Conservation (phyloP, 2,329 filamentous ascomycete species). For the Cladosporium sp. region DNA sequence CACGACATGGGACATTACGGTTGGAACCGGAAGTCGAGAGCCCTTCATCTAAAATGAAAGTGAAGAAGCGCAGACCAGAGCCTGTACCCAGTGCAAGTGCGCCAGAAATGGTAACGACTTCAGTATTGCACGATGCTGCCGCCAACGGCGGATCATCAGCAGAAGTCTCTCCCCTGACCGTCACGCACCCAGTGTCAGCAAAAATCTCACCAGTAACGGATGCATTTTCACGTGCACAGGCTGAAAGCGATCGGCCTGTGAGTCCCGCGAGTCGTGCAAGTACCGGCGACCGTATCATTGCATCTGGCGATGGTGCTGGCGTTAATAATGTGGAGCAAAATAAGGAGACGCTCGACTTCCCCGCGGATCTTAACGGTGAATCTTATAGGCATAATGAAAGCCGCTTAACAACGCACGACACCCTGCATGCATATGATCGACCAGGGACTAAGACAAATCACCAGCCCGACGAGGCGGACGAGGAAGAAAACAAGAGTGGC, state of each 20-base stretch:
- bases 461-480: slow-evolving; percentile 30
- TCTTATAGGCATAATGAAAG: slow-evolving; percentile 23
- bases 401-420: slow-evolving; percentile 16
- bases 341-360: slow-evolving; percentile 24
- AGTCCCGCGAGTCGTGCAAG: slow-evolving; percentile 25
- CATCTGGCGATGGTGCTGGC: slow-evolving; percentile 13
- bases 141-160: slow-evolving; percentile 44
- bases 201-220: slow-evolving; percentile 10
- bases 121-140: slow-evolving; percentile 33
- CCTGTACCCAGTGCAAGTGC: slow-evolving; percentile 5
- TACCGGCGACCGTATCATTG: slow-evolving; percentile 29
- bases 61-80: slow-evolving; percentile 27
- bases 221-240: neutral
- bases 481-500: slow-evolving; percentile 16
- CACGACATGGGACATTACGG: slow-evolving; percentile 24
- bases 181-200: slow-evolving; percentile 13
- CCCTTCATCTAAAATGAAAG: slow-evolving; percentile 39
- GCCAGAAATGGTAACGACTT: neutral
- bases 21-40: slow-evolving; percentile 23
- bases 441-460: slow-evolving; percentile 22
- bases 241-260: neutral
- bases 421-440: slow-evolving; percentile 18
- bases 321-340: slow-evolving; percentile 12
- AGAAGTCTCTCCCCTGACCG: slow-evolving; percentile 25
- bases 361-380: slow-evolving; percentile 21